Evolutionary conservation across 192 early-diverging fungal species (phyloP), one percentile per base, ranked within the genome.

Genomic region (Coemansia sp.): DNA sequence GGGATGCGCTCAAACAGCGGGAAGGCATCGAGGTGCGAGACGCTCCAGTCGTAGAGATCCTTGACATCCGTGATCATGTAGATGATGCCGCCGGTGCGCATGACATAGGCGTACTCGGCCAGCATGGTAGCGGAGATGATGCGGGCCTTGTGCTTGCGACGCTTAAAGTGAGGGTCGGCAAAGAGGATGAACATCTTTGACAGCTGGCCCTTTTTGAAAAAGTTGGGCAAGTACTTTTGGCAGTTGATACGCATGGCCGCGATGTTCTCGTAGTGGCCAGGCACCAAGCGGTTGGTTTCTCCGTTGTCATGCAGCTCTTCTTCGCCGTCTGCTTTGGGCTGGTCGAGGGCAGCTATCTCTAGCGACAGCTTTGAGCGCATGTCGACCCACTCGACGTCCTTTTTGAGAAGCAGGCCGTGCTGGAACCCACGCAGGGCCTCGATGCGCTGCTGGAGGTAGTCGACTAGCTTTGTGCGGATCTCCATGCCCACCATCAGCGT

Each of bases 81-180:
- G 22, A 99, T 65, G 54, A 97, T 92, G 43, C 98, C 98, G 24
- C 94, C 95, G 17, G 85, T 76, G 25, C 87, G 87, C 58, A 99
- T 76, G 36, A 94, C 87, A 75, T 98, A 98, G n/a, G 98, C 98
- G 73, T 98, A 99, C 77, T 98, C 96, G 32, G 94, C 90, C 29
- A 98, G 77, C 60, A 99, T 83, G 4, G 90, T 92, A 10, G 88
- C 71, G 15, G 92, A 94, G 59, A 99, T 94, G 63, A 99, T 98
- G 36, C 98, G 87, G 0, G 95, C 94, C 85, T 98, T 98, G 85
- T 98, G 96, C 79, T 98, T 99, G 70, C 93, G 89, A 64, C 93
- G 96, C 76, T 99, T 99, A 79, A 99, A 99, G 71, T 99, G 97
- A 31, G 98, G 98, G 76, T 99, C 98, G 43, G 98, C 96, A 71